Base-by-base conservation (phyloP, 2,329 filamentous ascomycete genomes). In the Nemania sp. region DNA sequence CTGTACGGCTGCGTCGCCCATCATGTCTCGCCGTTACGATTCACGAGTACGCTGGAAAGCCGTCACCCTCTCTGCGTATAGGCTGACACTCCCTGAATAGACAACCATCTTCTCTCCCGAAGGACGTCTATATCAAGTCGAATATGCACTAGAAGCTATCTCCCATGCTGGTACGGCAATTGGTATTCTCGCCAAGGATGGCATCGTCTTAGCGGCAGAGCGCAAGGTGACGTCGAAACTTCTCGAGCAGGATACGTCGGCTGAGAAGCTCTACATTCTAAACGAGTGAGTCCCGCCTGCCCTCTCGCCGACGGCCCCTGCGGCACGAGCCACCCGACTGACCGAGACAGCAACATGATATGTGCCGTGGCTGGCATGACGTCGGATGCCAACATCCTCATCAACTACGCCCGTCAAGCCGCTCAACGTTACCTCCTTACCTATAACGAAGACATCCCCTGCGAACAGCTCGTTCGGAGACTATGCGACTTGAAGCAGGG, bases 91-190 rank as follows among this genome's bases (percentile, higher is more conserved):
- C 65, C 69, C 72, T 40, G 72, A 46, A 48, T 72, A 97, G 93
- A 99, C 95, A 72, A 99, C 95, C 76, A 99, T 99, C 86, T 99
- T 99, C 88, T 99, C 95, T 63, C 95, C 95, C 62, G 95, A 99
- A 82, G 95, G 95, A 67, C 93, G 95, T 74, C 87, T 99, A 64
- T 99, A 99, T 79, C 95, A 99, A 80, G 95, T 99, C 72, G 95
- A 99, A 86, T 99, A 99, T 84, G 96, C 95, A 25, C 87, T 99
- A 54, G 95, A 99, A 79, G 95, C 95, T 75, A 99, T 99, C 75
- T 99, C 95, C 68, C 95, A 99, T 73, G 95, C 95, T 69, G 95
- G 95, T 71, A 99, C 95, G 51, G 95, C 95, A 68, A 88, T 99
- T 72, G 95, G 95, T 57, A 97, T 99, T 74, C 84, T 99, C 68